These are phyloP conservation scores for Xylaria nigripes DNA, from an alignment of 495 filamentous ascomycete species.

Conservation along the genomic window DNA sequence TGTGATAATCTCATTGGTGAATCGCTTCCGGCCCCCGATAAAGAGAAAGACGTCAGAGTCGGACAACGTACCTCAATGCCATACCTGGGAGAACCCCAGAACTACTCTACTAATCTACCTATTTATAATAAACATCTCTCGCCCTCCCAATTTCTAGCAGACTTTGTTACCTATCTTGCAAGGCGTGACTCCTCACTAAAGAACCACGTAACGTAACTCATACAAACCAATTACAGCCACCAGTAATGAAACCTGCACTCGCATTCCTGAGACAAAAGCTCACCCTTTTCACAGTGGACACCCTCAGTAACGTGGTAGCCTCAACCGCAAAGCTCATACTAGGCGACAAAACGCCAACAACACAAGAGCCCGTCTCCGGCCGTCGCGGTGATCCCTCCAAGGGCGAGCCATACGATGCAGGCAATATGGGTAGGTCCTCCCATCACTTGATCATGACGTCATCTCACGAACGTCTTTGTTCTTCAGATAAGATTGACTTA, in stretches of 20 bases:
- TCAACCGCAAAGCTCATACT: constrained; percentile 44
- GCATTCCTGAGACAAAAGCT: not conserved
- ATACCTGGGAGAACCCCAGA: not conserved
- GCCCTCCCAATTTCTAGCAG: not conserved
- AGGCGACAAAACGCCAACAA: constrained; percentile 30
- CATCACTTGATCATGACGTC: constrained; percentile 1
- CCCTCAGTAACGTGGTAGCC: constrained; percentile 40
- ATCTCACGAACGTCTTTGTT: not conserved
- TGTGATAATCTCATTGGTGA: not conserved
- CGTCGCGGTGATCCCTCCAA: constrained; percentile 42
- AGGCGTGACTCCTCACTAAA: not conserved
- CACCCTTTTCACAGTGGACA: constrained; percentile 38
- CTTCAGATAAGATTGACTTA: constrained; percentile 5
- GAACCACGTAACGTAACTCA: not conserved
- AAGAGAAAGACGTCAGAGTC: constrained; percentile 9
- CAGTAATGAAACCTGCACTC: not conserved
- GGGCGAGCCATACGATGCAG: constrained; percentile 53
- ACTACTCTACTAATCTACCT: no score
- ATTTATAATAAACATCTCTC: no score
- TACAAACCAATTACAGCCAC: not conserved
- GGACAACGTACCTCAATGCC: not conserved
- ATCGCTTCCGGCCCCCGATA: not conserved
- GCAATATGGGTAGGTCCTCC: constrained; percentile 39
- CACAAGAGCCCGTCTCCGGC: constrained; percentile 47
- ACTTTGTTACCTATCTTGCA: not conserved